Evolutionary conservation across 345 rosid species (phyloP).

Genomic region (Brassica cretica): DNA sequence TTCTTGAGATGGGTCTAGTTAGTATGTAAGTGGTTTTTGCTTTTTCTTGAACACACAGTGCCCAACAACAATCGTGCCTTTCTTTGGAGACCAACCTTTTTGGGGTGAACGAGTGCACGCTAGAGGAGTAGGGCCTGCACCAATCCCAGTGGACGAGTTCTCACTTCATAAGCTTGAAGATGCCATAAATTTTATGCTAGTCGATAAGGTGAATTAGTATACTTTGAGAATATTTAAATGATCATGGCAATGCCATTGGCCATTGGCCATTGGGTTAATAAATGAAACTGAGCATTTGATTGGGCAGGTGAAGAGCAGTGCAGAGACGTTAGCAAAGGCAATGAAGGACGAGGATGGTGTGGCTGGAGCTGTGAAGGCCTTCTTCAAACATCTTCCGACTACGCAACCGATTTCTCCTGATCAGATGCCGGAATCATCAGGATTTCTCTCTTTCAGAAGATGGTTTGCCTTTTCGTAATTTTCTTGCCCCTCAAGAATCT

Average conservation of each 20-base stretch:
- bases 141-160: conserved; percentile 89
- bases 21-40: too few species aligned
- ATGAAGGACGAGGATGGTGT: conserved; percentile 97
- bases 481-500: conserved; percentile 13
- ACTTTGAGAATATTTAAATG: neutral
- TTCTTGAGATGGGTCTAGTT: neutral
- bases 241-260: neutral
- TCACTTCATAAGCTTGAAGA: conserved; percentile 70
- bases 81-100: conserved; percentile 97
- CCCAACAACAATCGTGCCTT: conserved; percentile 93
- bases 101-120: conserved; percentile 97
- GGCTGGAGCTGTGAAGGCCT: conserved; percentile 87
- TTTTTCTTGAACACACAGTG: conserved; percentile 49
- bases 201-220: conserved; percentile 49
- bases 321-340: conserved; percentile 77
- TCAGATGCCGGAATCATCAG: conserved; percentile 40
- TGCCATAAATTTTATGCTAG: conserved; percentile 72
- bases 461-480: conserved; percentile 76
- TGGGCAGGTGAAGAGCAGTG: conserved; percentile 74
- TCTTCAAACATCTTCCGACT: conserved; percentile 74
- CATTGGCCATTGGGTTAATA: neutral
- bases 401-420: conserved; percentile 37
- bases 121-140: conserved; percentile 89
- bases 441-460: conserved; percentile 51
- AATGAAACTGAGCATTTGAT: conserved; percentile 22